Percentiles rank a stretch among this genome's conserved stretches.
phyloP scores from a whole-genome alignment of 169 alveolate genomes.

The Plasmodium vinckei region DNA sequence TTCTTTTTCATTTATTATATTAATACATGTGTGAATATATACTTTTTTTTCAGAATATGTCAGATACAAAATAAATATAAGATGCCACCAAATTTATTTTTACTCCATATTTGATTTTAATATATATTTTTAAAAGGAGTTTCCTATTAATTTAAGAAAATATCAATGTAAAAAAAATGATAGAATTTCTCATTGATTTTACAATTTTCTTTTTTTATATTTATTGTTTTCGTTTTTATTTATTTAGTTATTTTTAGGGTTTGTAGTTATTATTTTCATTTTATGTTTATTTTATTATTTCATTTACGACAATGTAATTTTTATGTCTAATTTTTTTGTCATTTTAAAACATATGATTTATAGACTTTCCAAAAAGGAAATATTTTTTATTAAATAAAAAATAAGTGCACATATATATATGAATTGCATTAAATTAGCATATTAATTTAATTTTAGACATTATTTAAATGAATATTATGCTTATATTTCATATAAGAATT shows the following conservation, averaged over 20 bases:
- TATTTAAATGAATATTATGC: too few relatives aligned
- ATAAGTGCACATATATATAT: slow-evolving; percentile 37
- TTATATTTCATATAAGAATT: too few relatives aligned
- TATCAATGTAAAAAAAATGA: not conserved
- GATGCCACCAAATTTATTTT: not conserved
- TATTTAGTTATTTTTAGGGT: not conserved
- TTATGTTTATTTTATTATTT: not conserved
- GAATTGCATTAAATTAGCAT: slow-evolving; percentile 16
- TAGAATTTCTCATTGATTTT: not conserved
- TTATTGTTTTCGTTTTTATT: not conserved
- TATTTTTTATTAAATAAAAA: slow-evolving; percentile 36
- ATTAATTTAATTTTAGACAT: too few relatives aligned
- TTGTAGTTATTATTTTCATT: not conserved
- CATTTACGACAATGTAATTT: not conserved
- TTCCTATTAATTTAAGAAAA: not conserved
- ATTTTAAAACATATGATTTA: not conserved
- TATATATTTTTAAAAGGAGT: slow-evolving; percentile 16
- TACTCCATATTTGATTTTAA: slow-evolving; percentile 6
- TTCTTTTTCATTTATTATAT: slow-evolving; percentile 2
- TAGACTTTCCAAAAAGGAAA: not conserved
- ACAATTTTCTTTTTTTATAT: not conserved
- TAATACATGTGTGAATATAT: too few relatives aligned
- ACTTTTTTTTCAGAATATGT: slow-evolving; percentile 28
- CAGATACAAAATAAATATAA: slow-evolving; percentile 48
- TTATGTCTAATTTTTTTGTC: slow-evolving; percentile 16